A percentile compares a stretch with the other conserved stretches of the same genome.
These are phyloP conservation scores for Sistotremastrum suecicum DNA, from an alignment of 768 basidiomycete species.

Conservation along the genomic window DNA sequence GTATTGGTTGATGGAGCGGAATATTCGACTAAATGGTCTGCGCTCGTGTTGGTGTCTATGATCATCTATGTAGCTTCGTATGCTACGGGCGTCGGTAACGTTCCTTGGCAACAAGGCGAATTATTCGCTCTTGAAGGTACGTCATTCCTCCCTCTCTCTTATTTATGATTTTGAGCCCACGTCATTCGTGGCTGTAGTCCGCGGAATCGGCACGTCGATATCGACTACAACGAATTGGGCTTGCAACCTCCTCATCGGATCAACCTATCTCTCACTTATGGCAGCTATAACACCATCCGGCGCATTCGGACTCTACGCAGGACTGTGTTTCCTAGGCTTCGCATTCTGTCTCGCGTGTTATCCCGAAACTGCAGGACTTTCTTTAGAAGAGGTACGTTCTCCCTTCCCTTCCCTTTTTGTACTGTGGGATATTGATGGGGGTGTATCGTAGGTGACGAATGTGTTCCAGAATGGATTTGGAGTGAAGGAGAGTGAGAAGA, in stretches of 20 bases:
- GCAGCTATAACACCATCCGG: constrained; percentile 56
- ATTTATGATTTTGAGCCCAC: too few relatives aligned
- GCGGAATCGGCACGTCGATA: constrained; percentile 65
- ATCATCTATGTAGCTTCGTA: constrained; percentile 74
- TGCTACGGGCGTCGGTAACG: constrained; percentile 64
- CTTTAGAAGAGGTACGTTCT: constrained; percentile 44
- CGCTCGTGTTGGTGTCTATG: constrained; percentile 65
- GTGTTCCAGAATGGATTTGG: constrained; percentile 55
- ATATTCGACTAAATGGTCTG: constrained; percentile 50
- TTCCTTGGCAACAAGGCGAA: constrained; percentile 83
- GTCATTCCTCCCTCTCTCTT: constrained; percentile 3
- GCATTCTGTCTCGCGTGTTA: constrained; percentile 57
- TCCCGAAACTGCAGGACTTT: constrained; percentile 68
- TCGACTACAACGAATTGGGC: constrained; percentile 71
- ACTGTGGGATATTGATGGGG: constrained; percentile 15
- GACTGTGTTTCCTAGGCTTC: constrained; percentile 55
- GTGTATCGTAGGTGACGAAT: constrained; percentile 23
- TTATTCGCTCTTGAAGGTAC: constrained; percentile 62
- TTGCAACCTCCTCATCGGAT: constrained; percentile 59
- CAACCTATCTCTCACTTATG: constrained; percentile 75
- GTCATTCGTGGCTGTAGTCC: background rate
- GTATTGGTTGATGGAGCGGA: constrained; percentile 41
- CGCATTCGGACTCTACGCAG: constrained; percentile 67
- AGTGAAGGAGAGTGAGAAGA: constrained; percentile 37
- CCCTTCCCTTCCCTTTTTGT: constrained; percentile 6